Conservation (phyloP, 306 rosid genomes). For the Lathyrus tuberosus region DNA sequence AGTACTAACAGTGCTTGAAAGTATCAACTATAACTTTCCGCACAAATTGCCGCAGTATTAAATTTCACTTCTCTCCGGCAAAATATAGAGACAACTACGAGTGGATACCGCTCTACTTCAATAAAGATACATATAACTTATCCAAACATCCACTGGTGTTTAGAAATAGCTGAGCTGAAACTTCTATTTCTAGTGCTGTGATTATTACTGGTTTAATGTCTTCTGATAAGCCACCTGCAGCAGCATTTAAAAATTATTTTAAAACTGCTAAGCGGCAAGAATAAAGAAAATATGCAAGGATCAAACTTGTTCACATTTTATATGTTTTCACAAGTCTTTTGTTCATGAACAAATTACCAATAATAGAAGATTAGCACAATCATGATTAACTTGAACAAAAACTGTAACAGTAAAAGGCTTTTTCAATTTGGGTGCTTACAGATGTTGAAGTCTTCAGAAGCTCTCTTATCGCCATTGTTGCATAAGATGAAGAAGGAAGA, state of each 20-base stretch:
- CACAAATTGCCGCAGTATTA: not conserved
- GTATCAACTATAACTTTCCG: slow-evolving; percentile 5
- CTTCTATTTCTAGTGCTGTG: not conserved
- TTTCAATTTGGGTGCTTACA: slow-evolving; percentile 52
- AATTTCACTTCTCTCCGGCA: slow-evolving; percentile 17
- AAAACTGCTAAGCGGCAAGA: slow-evolving; percentile 11
- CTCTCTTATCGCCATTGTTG: slow-evolving; percentile 98
- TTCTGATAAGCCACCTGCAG: slow-evolving; percentile 94
- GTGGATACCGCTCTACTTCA: slow-evolving; percentile 16
- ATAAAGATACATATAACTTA: slow-evolving; percentile 15
- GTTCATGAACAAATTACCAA: slow-evolving; percentile 3
- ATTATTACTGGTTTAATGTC: slow-evolving; percentile 61
- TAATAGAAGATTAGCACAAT: slow-evolving; percentile 8
- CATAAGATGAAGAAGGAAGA: slow-evolving; percentile 92
- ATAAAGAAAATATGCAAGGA: slow-evolving; percentile 24
- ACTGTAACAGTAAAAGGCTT: not conserved
- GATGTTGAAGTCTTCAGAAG: slow-evolving; percentile 95
- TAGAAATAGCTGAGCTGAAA: slow-evolving; percentile 20
- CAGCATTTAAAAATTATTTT: slow-evolving; percentile 8
- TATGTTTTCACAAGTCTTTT: slow-evolving; percentile 3
- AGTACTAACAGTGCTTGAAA: slow-evolving; percentile 17
- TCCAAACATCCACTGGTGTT: slow-evolving; percentile 16
- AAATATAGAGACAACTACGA: not conserved
- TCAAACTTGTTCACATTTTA: slow-evolving; percentile 11
- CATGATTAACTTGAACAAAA: slow-evolving; percentile 19